Base-by-base conservation (phyloP, 306 rosid species). In the Vachellia collinsii region DNA sequence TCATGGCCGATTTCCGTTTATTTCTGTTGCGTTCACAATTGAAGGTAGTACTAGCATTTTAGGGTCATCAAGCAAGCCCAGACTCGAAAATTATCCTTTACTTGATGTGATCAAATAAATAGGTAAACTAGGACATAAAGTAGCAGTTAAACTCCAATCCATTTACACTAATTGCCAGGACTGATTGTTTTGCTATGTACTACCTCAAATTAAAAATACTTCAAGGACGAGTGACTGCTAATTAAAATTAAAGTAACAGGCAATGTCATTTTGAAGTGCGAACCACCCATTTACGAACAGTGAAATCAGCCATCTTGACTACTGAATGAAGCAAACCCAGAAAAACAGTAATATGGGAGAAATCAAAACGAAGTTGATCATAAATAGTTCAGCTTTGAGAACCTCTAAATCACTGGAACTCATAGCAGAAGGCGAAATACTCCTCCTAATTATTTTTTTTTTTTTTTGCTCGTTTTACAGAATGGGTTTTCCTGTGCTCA, bases 21-120 rank as follows among this genome's bases (percentile, higher is more conserved):
- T 29, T 29, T 29, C 2, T 29, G 34, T 29, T 29, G 2, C 34
- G 34, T 29, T 29, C 34, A 29, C 34, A 29, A 29, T 29, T 1
- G 34, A 29, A 29, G 1, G 34, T 1, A 29, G 34, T 29, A 72
- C 10, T 29, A 29, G n/a, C 42, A 34, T 58, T 72, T 50, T 42
- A 47, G 10, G 29, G 76, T 48, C 62, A 72, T 25, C 53, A 72
- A 17, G 38, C 44, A 29, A 48, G 62, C 76, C 61, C 4, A 29
- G 34, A 29, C 76, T 47, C 16, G 2, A 48, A 25, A 47, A 37
- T 17, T 19, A 72, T 10, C 19, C 43, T 72, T 19, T 39, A 50
- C 59, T 50, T 73, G 76, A 74, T 5, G 41, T 37, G 23, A 72
- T 19, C 39, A 53, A 50, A 56, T 73, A 48, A 62, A 72, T 48